Conservation (phyloP, 1,139 yeast species). For the Tardiomyces depauwii region DNA sequence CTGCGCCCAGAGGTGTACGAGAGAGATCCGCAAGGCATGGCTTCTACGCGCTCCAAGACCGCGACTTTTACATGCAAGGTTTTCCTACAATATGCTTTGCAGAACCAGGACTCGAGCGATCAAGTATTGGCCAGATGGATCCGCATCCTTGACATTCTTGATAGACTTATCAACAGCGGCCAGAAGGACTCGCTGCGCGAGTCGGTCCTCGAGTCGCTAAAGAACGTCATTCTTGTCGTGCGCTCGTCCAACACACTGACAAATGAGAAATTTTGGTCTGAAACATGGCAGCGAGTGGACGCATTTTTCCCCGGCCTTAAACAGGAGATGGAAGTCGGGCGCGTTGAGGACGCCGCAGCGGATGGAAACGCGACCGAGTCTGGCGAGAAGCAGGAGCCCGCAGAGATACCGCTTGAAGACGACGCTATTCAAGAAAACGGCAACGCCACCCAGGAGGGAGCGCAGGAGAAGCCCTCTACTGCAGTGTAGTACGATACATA, state of each 20-base stretch:
- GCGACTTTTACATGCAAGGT: slow-evolving; percentile 60
- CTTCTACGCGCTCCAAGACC: slow-evolving; percentile 53
- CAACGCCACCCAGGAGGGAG: no score
- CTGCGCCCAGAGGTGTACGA: slow-evolving; percentile 56
- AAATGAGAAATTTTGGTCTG: slow-evolving; percentile 31
- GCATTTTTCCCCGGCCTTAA: slow-evolving; percentile 34
- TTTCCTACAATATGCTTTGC: slow-evolving; percentile 46
- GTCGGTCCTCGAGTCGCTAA: slow-evolving; percentile 50
- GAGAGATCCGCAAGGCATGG: slow-evolving; percentile 55
- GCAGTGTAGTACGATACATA: no score
- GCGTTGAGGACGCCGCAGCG: not conserved
- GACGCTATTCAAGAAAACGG: no score
- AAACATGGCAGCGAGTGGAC: slow-evolving; percentile 36
- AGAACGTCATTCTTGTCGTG: slow-evolving; percentile 42
- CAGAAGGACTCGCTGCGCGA: slow-evolving; percentile 37
- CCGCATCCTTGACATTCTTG: slow-evolving; percentile 37
- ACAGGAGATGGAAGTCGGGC: not conserved
- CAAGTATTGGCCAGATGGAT: slow-evolving; percentile 30
- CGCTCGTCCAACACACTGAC: slow-evolving; percentile 29
- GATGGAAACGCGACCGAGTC: not conserved
- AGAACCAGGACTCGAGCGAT: slow-evolving; percentile 30
- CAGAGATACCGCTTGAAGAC: no score
- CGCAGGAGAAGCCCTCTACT: no score
- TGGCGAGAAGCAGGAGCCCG: no score
- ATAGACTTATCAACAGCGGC: slow-evolving; percentile 33